A percentile compares a stretch with the other conserved stretches of the same genome.
Evolutionary conservation across 1,284 basidiomycete species (phyloP).

Genomic region (Mrakiaceae sp.): DNA sequence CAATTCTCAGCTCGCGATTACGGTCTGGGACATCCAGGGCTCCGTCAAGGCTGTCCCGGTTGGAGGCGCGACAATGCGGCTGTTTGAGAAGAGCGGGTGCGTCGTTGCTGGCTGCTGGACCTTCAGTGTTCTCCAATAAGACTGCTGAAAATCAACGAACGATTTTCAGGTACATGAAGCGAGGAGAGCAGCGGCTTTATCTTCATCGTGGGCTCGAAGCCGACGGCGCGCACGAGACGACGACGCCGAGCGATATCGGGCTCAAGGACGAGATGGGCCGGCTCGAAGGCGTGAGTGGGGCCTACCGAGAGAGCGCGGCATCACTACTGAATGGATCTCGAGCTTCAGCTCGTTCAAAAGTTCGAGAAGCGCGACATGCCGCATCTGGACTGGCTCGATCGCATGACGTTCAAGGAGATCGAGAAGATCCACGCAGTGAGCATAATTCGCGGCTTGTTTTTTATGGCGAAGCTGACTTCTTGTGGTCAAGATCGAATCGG

Average conservation of each 20-base stretch:
- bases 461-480: not conserved
- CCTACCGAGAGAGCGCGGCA: not conserved
- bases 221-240: slow-evolving; percentile 66
- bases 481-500: slow-evolving; percentile 56
- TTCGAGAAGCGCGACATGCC: slow-evolving; percentile 89
- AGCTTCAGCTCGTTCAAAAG: slow-evolving; percentile 73
- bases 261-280: slow-evolving; percentile 83
- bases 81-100: slow-evolving; percentile 85
- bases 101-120: slow-evolving; percentile 8
- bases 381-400: slow-evolving; percentile 88
- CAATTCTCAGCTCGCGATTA: slow-evolving; percentile 79
- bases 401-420: slow-evolving; percentile 82
- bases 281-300: slow-evolving; percentile 65
- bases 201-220: slow-evolving; percentile 75
- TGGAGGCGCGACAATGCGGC: slow-evolving; percentile 75
- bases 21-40: slow-evolving; percentile 85
- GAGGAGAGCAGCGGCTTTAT: slow-evolving; percentile 79
- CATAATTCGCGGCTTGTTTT: slow-evolving; percentile 7
- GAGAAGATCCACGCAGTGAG: slow-evolving; percentile 79
- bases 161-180: slow-evolving; percentile 59
- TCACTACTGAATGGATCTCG: not conserved
- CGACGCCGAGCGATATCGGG: slow-evolving; percentile 75
- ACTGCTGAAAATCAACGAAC: not conserved
- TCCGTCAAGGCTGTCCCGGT: slow-evolving; percentile 62
- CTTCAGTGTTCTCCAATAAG: not conserved